These are phyloP conservation scores for Whalleya microplaca DNA, from an alignment of 2,329 filamentous ascomycete genomes.

Conservation along the genomic window DNA sequence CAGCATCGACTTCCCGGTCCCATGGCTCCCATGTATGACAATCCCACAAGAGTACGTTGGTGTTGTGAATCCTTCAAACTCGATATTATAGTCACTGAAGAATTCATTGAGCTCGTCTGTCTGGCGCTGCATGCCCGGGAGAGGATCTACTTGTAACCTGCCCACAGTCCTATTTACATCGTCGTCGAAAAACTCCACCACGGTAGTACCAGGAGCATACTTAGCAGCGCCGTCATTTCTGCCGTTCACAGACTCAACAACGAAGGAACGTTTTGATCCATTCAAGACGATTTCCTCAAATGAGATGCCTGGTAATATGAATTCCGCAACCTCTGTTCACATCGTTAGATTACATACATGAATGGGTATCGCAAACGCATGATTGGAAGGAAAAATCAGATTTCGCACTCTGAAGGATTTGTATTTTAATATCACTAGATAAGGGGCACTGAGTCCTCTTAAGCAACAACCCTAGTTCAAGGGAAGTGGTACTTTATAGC, in stretches of 20 bases:
- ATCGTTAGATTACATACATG: slow-evolving; percentile 19
- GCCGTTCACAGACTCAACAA: slow-evolving; percentile 58
- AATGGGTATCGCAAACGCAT: not conserved
- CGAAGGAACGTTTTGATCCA: slow-evolving; percentile 64
- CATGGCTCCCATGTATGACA: slow-evolving; percentile 78
- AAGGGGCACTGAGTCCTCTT: no score
- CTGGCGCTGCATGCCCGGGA: slow-evolving; percentile 71
- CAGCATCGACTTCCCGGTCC: slow-evolving; percentile 82
- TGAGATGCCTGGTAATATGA: slow-evolving; percentile 70
- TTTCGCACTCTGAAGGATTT: not conserved
- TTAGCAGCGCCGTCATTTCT: slow-evolving; percentile 49
- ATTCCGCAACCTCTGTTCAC: slow-evolving; percentile 61
- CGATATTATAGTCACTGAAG: slow-evolving; percentile 58
- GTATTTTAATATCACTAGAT: no score
- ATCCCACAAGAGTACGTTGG: slow-evolving; percentile 58
- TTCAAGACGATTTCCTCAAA: slow-evolving; percentile 66
- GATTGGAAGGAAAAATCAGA: not conserved
- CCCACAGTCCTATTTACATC: slow-evolving; percentile 34
- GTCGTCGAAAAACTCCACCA: slow-evolving; percentile 43
- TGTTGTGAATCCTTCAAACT: slow-evolving; percentile 40
- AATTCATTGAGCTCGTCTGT: slow-evolving; percentile 69
- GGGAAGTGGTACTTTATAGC: not conserved
- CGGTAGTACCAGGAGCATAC: slow-evolving; percentile 44
- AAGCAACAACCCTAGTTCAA: not conserved
- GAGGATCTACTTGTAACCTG: slow-evolving; percentile 52